Conservation (phyloP, 2,329 filamentous ascomycete genomes). For the Apiospora arundinis region DNA sequence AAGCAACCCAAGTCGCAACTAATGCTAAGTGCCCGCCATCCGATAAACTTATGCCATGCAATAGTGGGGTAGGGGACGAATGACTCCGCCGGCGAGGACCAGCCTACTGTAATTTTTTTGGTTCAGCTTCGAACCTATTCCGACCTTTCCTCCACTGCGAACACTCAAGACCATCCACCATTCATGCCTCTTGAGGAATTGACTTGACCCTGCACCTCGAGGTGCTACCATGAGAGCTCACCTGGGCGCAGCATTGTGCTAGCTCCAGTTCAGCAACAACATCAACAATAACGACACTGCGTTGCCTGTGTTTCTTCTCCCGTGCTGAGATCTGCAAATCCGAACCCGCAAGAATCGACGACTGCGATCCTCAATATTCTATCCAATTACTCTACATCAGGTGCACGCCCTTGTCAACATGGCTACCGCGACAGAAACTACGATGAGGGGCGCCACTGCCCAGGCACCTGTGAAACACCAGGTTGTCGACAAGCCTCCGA, state of each 20-base stretch:
- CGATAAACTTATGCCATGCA: slow-evolving; percentile 15
- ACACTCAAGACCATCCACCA: neutral
- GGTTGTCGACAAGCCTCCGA: slow-evolving; percentile 86
- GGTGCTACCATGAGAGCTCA: slow-evolving; percentile 20
- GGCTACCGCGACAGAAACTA: slow-evolving; percentile 36
- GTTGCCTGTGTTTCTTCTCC: neutral
- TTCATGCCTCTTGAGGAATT: neutral
- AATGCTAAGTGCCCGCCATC: slow-evolving; percentile 7
- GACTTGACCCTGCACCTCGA: neutral
- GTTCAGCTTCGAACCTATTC: neutral
- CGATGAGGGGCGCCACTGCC: slow-evolving; percentile 28
- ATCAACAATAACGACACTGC: neutral
- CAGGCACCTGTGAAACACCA: slow-evolving; percentile 74
- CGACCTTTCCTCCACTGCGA: neutral
- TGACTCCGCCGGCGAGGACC: slow-evolving; percentile 8
- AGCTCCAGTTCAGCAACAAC: slow-evolving; percentile 11
- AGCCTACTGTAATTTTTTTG: slow-evolving; percentile 18
- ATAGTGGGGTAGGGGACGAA: slow-evolving; percentile 16
- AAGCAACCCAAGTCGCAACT: neutral
- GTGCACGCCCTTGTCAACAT: slow-evolving; percentile 26
- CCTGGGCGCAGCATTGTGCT: slow-evolving; percentile 15
- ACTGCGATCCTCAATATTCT: neutral
- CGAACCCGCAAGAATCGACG: slow-evolving; percentile 19
- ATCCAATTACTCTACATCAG: neutral
- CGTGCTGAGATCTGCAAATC: neutral